Conservation (phyloP, 495 filamentous ascomycete species). For the Tuber indicum region DNA sequence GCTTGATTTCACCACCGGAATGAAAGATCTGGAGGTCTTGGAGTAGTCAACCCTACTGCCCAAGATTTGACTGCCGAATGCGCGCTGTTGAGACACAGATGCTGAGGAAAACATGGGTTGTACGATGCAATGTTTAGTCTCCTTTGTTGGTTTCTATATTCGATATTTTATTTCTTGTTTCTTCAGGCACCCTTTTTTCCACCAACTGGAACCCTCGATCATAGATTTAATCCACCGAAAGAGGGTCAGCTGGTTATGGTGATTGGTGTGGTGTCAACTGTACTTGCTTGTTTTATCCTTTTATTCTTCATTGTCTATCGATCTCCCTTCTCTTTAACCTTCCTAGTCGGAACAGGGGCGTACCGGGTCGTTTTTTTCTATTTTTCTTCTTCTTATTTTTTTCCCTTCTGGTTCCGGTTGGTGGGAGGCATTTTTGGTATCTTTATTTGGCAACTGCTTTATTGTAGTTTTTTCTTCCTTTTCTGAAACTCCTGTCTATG, state of each 20-base stretch:
- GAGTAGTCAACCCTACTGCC: conserved; percentile 32
- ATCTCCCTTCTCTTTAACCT: neutral
- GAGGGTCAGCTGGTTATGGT: conserved; percentile 21
- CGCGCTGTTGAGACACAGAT: conserved; percentile 11
- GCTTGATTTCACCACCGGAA: conserved; percentile 72
- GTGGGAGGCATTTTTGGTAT: conserved; percentile 8
- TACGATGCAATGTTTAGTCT: conserved; percentile 23
- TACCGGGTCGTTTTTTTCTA: conserved; percentile 11
- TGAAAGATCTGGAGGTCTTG: conserved; percentile 52
- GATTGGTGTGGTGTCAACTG: neutral
- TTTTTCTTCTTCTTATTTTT: conserved; percentile 10
- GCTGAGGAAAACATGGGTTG: conserved; percentile 16
- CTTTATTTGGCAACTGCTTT: conserved; percentile 11
- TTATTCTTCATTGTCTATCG: neutral
- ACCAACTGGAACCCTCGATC: conserved; percentile 7
- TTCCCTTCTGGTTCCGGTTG: neutral
- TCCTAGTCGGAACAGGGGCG: neutral
- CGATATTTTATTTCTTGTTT: conserved; percentile 6
- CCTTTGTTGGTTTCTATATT: conserved; percentile 11
- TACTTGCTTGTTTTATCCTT: neutral
- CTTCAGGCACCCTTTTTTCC: conserved; percentile 9
- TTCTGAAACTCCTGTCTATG: conserved; percentile 11
- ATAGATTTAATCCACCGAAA: conserved; percentile 19
- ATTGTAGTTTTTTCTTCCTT: conserved; percentile 6
- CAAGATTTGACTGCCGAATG: conserved; percentile 7